Base-by-base conservation (phyloP, 139 green algal species). In the Asterochloris erici region DNA sequence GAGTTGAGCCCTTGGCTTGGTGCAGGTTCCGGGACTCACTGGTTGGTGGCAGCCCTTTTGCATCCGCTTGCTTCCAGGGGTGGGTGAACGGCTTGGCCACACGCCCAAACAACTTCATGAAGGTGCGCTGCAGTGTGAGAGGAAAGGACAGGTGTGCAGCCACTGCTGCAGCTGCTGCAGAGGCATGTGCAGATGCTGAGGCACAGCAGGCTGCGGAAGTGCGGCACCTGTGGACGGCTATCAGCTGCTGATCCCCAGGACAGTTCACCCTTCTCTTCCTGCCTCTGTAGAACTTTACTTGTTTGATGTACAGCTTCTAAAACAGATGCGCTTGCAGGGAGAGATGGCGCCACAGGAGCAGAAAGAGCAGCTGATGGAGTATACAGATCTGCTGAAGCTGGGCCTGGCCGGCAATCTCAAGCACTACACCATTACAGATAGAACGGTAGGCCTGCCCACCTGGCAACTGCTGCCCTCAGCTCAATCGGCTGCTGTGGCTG, bases 21-120 rank as follows among this genome's bases (percentile, higher is more conserved):
- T 54, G 38, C 38, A 54, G 83, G 64, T 90, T 98, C 75, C 89
- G 95, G 26, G 95, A 98, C 74, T 89, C 91, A 1, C 83, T 90
- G 0, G 83, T 96, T 77, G 95, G 95, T 21, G 95, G 95, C 23
- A 92, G 87, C 21, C 95, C 95, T 28, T 94, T 94, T 78, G 83
- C 83, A 6, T 85, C 90, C 14, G 86, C 89, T 21, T 76, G 87
- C 23, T 87, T 84, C 69, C 92, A 97, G 89, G 95, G 95, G 63
- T 92, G 96, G 80, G 84, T 91, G 70, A 97, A 93, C 23, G 95
- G 94, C 17, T 87, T 98, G 66, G 76, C 29, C 19, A 84, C 88
- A 29, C 85, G 90, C 4, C 90, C 89, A 66, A 93, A 91, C 83
- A 74, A 81, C 28, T 77, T 82, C 68, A 66, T 79, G 0, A 76